Evolutionary conservation across 352 stramenopile species (phyloP), one percentile per base, ranked within the genome.

Genomic region (Pseudoperonospora humuli): DNA sequence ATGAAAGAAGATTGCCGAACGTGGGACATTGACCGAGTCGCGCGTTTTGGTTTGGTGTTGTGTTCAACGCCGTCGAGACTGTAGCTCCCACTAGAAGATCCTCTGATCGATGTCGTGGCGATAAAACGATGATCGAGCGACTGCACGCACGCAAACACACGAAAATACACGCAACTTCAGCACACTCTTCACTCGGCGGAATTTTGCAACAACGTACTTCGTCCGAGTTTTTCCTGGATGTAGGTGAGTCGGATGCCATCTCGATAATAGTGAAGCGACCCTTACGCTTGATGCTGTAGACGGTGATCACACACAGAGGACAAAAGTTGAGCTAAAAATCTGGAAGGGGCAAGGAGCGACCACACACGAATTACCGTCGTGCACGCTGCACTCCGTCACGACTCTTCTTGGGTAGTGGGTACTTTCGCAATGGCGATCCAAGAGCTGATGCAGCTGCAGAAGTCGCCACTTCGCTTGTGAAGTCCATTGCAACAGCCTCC

Each of bases 211-310:
- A 21, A 46, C 55, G 26, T 64, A 84, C 75, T 38, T 81, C 70
- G 37, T 82, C 69, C 5, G 70, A 62, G 46, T 67, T 65, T 23
- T 73, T 71, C 25, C 61, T 63, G 3, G 69, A 77, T 9, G 64
- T 67, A 11, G 74, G 70, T 13, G 76, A 78, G 51, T 83, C 70
- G 11, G 59, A 78, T 21, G 75, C 64, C 24, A 87, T 56, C 46
- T 90, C 77, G 32, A 86, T 90, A 58, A 90, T 90, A 38, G 77
- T 90, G 50, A 90, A 90, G n/a, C 77, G 75, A 4, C 77, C 76
- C 57, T 78, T 81, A 33, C 67, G 77, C 61, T 83, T 84, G n/a
- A 84, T 61, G 20, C 74, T 80, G 34, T 39, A 18, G 42, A 48
- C 57, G 49, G 27, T 17, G 21, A 33, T 21, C 31, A 31, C 29